These are phyloP conservation scores for Pseudogymnoascus sp. DNA, from an alignment of 2,329 filamentous ascomycete species.

Conservation along the genomic window DNA sequence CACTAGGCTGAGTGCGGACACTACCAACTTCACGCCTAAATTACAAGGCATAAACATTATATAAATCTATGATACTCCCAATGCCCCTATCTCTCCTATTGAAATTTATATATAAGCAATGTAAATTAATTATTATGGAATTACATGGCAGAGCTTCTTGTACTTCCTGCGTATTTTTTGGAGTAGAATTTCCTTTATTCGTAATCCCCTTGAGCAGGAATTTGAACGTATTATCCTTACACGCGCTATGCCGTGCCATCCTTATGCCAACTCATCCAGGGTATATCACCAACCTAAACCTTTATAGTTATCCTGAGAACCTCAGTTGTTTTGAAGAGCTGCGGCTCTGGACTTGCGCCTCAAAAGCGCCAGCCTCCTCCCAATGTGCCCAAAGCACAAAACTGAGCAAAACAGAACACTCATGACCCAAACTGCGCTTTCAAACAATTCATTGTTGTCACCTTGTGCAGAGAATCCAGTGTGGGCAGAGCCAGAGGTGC, in stretches of 20 bases:
- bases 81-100: neutral
- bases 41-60: neutral
- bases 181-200: constrained; percentile 2
- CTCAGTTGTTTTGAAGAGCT: constrained; percentile 1
- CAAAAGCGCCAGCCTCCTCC: constrained; percentile 57
- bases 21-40: neutral
- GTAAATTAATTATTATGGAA: constrained; percentile 5
- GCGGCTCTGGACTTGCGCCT: constrained; percentile 25
- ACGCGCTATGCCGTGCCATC: neutral
- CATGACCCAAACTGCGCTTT: constrained; percentile 77
- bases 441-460: constrained; percentile 51
- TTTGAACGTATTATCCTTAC: neutral
- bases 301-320: neutral
- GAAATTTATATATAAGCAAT: neutral
- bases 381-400: constrained; percentile 94
- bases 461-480: constrained; percentile 39
- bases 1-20: constrained; percentile 5
- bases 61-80: too few relatives aligned
- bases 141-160: constrained; percentile 1
- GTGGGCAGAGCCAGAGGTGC: constrained; percentile 13
- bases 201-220: neutral
- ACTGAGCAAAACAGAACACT: constrained; percentile 93
- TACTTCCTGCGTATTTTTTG: neutral
- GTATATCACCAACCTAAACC: constrained; percentile 5
- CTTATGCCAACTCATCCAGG: constrained; percentile 4